phyloP scores from a whole-genome alignment of 164 flowering plant species.

The Umbellularia californica region DNA sequence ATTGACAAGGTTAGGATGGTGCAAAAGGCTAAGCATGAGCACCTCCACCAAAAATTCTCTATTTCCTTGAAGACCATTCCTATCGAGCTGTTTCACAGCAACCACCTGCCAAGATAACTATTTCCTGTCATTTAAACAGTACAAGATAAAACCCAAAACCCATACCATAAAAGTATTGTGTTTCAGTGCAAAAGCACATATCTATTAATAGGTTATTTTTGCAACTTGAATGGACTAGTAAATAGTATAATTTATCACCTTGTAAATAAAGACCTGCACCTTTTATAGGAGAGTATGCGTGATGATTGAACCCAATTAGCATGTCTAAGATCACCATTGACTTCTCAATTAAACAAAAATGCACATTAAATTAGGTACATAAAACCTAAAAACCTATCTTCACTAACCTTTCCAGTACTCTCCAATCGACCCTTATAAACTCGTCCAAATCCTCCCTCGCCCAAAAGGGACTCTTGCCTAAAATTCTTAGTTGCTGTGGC shows the following conservation, averaged over 20 bases:
- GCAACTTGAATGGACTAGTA: neutral
- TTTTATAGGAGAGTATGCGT: neutral
- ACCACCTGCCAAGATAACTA: slow-evolving; percentile 49
- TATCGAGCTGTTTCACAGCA: slow-evolving; percentile 85
- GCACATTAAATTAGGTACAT: neutral
- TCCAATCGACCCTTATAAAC: slow-evolving; percentile 82
- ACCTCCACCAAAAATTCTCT: slow-evolving; percentile 83
- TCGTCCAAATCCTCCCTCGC: slow-evolving; percentile 91
- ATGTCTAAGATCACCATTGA: neutral
- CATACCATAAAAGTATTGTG: neutral
- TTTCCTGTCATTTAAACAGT: slow-evolving; percentile 6
- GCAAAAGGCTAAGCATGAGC: slow-evolving; percentile 86
- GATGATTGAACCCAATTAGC: neutral
- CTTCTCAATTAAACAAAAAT: neutral
- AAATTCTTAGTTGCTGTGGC: slow-evolving; percentile 82
- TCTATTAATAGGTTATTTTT: neutral
- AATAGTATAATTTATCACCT: neutral
- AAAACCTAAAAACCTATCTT: neutral
- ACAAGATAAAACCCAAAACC: neutral
- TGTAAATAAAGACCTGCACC: neutral
- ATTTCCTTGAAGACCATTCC: slow-evolving; percentile 89
- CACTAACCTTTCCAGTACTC: slow-evolving; percentile 67
- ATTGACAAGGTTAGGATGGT: slow-evolving; percentile 79
- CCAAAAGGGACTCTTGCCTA: slow-evolving; percentile 64
- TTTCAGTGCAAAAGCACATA: neutral